These are phyloP conservation scores for Rhizopogon sp. DNA, from an alignment of 768 basidiomycete genomes.

Conservation along the genomic window DNA sequence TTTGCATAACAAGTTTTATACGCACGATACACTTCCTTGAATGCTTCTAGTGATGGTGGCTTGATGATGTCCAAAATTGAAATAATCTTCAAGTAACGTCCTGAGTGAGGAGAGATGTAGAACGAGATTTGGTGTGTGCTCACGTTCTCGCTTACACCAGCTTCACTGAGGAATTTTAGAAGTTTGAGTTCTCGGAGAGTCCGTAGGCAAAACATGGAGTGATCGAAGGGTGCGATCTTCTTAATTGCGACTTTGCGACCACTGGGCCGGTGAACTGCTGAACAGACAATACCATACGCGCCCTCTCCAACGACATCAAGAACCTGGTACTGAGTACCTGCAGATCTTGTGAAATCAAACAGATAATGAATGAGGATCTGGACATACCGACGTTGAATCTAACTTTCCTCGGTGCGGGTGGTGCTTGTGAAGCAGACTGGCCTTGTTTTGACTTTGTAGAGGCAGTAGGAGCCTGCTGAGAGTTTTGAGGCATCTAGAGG, in stretches of 20 bases:
- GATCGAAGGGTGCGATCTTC: constrained; percentile 93
- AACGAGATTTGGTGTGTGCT: constrained; percentile 2
- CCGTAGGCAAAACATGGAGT: constrained; percentile 89
- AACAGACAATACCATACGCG: constrained; percentile 94
- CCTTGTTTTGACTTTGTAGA: constrained; percentile 37
- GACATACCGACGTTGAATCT: constrained; percentile 79
- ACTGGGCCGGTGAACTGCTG: constrained; percentile 82
- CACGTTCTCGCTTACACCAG: constrained; percentile 87
- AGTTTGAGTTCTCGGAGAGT: constrained; percentile 87
- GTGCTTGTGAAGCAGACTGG: constrained; percentile 41
- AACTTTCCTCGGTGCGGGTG: constrained; percentile 71
- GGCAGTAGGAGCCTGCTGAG: constrained; percentile 8
- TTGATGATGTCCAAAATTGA: constrained; percentile 87
- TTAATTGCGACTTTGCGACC: constrained; percentile 95
- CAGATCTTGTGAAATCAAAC: not conserved
- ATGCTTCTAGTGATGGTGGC: constrained; percentile 71
- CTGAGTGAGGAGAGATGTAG: not conserved
- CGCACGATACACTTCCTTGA: constrained; percentile 81
- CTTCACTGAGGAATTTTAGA: constrained; percentile 79
- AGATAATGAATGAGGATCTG: not conserved
- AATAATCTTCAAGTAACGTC: constrained; percentile 55
- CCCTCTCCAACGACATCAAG: constrained; percentile 87
- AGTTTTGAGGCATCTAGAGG: constrained; percentile 22
- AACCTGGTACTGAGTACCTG: constrained; percentile 78
- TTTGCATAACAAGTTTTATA: constrained; percentile 10